A percentile compares a stretch with the other conserved stretches of the same genome.
Conservation (phyloP, 148 eudicot species). For the Amaranthus hypochondriacus region DNA sequence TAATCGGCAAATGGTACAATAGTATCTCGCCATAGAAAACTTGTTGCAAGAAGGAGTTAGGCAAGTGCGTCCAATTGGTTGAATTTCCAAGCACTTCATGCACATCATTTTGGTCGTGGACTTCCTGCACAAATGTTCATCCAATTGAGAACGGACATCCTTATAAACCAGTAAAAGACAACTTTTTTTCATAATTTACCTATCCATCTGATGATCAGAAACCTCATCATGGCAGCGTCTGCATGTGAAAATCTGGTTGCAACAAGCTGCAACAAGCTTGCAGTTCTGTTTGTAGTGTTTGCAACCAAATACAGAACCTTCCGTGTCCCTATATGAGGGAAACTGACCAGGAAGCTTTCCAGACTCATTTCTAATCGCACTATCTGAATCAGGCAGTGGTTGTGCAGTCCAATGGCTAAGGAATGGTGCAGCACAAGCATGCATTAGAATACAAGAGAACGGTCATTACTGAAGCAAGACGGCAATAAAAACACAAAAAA, state of each 20-base stretch:
- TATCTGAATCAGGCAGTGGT: conserved; percentile 37
- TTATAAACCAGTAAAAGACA: conserved; percentile 15
- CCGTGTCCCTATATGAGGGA: conserved; percentile 65
- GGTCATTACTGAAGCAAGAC: neutral
- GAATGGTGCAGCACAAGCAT: conserved; percentile 4
- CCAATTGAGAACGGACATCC: conserved; percentile 10
- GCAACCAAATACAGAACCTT: conserved; percentile 61
- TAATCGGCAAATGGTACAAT: conserved; percentile 79
- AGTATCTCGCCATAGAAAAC: conserved; percentile 79
- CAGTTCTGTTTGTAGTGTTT: conserved; percentile 92
- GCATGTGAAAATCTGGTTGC: conserved; percentile 72
- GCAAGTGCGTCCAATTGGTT: conserved; percentile 70
- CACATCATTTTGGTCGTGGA: conserved; percentile 84
- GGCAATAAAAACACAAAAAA: too few species aligned
- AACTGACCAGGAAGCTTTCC: conserved; percentile 62
- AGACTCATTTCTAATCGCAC: conserved; percentile 25
- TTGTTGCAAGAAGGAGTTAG: conserved; percentile 54
- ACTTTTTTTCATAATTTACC: conserved; percentile 32
- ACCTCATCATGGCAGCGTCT: conserved; percentile 85
- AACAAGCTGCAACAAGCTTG: conserved; percentile 78
- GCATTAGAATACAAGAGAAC: conserved; percentile 15
- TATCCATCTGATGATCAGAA: conserved; percentile 67
- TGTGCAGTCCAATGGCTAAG: conserved; percentile 61
- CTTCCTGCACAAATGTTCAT: conserved; percentile 53
- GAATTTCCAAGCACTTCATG: conserved; percentile 82